These are phyloP conservation scores for Mycena venus DNA, from an alignment of 768 basidiomycete genomes.

Conservation along the genomic window DNA sequence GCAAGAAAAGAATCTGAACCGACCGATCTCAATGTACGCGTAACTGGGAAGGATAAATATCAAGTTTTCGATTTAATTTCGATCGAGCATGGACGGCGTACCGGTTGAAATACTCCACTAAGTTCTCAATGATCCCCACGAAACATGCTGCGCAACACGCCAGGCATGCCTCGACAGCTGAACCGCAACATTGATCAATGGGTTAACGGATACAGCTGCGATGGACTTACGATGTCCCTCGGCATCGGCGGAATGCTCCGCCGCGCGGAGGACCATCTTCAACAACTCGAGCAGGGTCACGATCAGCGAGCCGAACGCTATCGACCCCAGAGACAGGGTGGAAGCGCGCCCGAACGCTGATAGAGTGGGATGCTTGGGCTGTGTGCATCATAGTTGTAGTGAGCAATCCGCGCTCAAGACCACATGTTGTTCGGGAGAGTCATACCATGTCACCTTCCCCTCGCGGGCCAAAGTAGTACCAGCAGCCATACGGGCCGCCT, in stretches of 20 bases:
- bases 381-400: background rate
- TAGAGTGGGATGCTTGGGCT: slow-evolving; percentile 81
- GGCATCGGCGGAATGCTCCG: slow-evolving; percentile 69
- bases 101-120: slow-evolving; percentile 88
- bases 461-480: slow-evolving; percentile 90
- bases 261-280: slow-evolving; percentile 69
- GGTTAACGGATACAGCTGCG: background rate
- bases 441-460: slow-evolving; percentile 74
- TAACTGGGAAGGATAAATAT: slow-evolving; percentile 58
- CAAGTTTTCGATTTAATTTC: background rate
- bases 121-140: slow-evolving; percentile 74
- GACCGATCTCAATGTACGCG: slow-evolving; percentile 88
- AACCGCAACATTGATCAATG: background rate
- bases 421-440: background rate
- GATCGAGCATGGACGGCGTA: slow-evolving; percentile 40
- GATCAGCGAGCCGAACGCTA: slow-evolving; percentile 88
- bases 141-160: slow-evolving; percentile 87
- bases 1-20: background rate
- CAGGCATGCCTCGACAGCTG: slow-evolving; percentile 80
- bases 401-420: background rate
- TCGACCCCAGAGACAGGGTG: slow-evolving; percentile 84
- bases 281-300: slow-evolving; percentile 84
- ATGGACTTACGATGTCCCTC: slow-evolving; percentile 78
- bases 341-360: slow-evolving; percentile 81
- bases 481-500: slow-evolving; percentile 58